Conservation (phyloP, 1,139 yeast genomes). For the Geotrichum klebahnii region DNA sequence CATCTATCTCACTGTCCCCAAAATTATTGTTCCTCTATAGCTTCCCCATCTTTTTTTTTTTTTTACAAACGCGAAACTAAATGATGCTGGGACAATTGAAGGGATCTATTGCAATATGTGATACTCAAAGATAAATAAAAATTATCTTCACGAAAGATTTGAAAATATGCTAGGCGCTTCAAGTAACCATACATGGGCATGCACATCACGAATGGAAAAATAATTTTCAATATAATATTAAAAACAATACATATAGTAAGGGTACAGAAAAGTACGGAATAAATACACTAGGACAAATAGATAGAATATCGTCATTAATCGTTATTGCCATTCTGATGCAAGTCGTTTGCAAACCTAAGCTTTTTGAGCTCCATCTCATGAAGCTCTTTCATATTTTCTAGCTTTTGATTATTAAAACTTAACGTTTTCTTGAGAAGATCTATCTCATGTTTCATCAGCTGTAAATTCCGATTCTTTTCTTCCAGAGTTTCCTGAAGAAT, state of each 20-base stretch:
- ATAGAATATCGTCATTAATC: neutral
- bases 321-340: neutral
- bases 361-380: conserved; percentile 13
- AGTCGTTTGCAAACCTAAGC: conserved; percentile 5
- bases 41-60: too few species aligned
- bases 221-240: too few species aligned
- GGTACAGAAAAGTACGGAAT: neutral
- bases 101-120: too few species aligned
- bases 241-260: neutral
- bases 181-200: too few species aligned
- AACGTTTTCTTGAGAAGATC: conserved; percentile 6
- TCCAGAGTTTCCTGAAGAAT: conserved; percentile 5
- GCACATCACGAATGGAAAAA: too few species aligned
- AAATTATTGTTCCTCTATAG: too few species aligned
- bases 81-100: too few species aligned
- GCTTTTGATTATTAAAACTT: conserved; percentile 5
- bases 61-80: too few species aligned
- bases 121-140: too few species aligned
- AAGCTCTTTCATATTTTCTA: conserved; percentile 4
- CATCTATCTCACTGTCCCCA: too few species aligned
- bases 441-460: conserved; percentile 1
- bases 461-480: conserved; percentile 4
- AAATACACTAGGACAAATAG: neutral
- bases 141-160: too few species aligned
- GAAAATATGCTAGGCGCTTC: too few species aligned